Conservation (phyloP, 1,284 basidiomycete species). For the Trametes pubescens region DNA sequence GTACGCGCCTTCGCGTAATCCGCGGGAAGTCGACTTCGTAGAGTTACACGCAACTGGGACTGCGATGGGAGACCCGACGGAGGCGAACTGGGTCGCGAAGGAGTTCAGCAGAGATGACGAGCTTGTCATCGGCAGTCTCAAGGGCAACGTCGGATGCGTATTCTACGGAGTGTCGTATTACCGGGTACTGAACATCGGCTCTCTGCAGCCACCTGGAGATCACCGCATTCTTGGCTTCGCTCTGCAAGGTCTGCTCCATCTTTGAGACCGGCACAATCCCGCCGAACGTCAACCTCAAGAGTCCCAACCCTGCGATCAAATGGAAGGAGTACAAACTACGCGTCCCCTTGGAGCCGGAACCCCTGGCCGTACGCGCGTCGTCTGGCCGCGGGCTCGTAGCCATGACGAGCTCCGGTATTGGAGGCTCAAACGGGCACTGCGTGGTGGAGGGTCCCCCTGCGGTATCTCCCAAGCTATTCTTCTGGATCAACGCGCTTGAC, state of each 20-base stretch:
- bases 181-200: constrained; percentile 27
- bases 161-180: constrained; percentile 7
- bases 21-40: constrained; percentile 53
- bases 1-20: constrained; percentile 41
- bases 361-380: constrained; percentile 31
- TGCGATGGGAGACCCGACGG: constrained; percentile 55
- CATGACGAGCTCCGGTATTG: constrained; percentile 53
- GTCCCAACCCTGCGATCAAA: constrained; percentile 48
- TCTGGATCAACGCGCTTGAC: constrained; percentile 10
- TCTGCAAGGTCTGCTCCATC: constrained; percentile 52
- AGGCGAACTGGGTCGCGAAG: constrained; percentile 56
- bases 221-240: constrained; percentile 51
- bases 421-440: constrained; percentile 51
- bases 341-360: constrained; percentile 35
- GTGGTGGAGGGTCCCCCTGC: constrained; percentile 47
- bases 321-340: constrained; percentile 46
- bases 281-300: constrained; percentile 48
- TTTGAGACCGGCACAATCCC: constrained; percentile 48
- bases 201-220: constrained; percentile 50
- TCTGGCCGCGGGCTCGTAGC: constrained; percentile 44
- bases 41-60: constrained; percentile 61
- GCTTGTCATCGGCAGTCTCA: constrained; percentile 52
- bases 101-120: constrained; percentile 43
- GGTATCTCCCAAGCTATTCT: neutral
- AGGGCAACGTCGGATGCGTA: constrained; percentile 54